phyloP scores from a whole-genome alignment of 495 filamentous ascomycete species.

The Glonium stellatum region DNA sequence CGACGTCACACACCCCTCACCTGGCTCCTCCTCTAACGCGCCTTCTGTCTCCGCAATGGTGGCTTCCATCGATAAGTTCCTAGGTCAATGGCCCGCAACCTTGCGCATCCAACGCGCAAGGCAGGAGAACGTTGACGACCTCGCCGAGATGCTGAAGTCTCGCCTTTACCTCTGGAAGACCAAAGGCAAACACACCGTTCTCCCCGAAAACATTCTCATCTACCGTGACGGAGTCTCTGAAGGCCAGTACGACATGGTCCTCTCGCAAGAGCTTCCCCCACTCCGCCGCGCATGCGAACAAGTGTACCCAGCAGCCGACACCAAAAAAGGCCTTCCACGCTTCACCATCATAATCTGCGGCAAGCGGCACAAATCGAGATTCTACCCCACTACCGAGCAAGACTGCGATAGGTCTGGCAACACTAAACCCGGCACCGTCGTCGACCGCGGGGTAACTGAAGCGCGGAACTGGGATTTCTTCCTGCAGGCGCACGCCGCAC shows the following conservation, averaged over 20 bases:
- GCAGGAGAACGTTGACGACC: constrained; percentile 51
- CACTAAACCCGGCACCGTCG: constrained; percentile 66
- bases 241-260: constrained; percentile 61
- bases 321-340: constrained; percentile 42
- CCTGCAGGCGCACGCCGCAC: constrained; percentile 61
- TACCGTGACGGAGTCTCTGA: constrained; percentile 91
- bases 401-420: constrained; percentile 45
- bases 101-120: constrained; percentile 50
- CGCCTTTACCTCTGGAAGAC: constrained; percentile 56
- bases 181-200: constrained; percentile 38
- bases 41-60: constrained; percentile 72
- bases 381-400: constrained; percentile 54
- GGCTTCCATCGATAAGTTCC: constrained; percentile 53
- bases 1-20: constrained; percentile 83
- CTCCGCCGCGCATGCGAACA: constrained; percentile 54
- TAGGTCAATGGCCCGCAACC: constrained; percentile 62
- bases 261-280: constrained; percentile 47
- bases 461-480: constrained; percentile 66
- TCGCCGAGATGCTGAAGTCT: constrained; percentile 49
- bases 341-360: constrained; percentile 61
- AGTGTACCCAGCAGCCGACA: constrained; percentile 42
- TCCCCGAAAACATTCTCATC: constrained; percentile 69
- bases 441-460: constrained; percentile 70
- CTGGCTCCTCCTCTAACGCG: constrained; percentile 48
- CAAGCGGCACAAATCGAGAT: constrained; percentile 85